These are phyloP conservation scores for Trichosporon sp. DNA, from an alignment of 1,284 basidiomycete genomes.

Conservation along the genomic window DNA sequence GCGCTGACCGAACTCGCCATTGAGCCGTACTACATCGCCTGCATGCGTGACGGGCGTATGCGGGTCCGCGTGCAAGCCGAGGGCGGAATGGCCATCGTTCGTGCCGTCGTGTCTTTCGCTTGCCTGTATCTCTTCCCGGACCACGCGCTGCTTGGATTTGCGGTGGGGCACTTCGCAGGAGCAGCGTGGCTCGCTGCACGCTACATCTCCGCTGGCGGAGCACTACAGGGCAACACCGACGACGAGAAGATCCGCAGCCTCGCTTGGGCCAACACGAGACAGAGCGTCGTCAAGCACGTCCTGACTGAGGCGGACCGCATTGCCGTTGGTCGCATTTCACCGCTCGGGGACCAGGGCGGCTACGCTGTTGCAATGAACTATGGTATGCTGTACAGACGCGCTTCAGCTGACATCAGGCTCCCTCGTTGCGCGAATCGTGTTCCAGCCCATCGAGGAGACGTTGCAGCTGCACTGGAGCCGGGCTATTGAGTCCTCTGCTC, in stretches of 20 bases:
- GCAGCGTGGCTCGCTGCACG: slow-evolving; percentile 58
- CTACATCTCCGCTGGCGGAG: slow-evolving; percentile 48
- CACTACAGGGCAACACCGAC: neutral
- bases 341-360: slow-evolving; percentile 82
- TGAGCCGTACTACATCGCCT: slow-evolving; percentile 80
- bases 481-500: slow-evolving; percentile 42
- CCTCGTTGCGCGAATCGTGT: slow-evolving; percentile 81
- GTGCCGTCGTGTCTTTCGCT: slow-evolving; percentile 70
- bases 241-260: slow-evolving; percentile 34
- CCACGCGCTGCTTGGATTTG: slow-evolving; percentile 75
- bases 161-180: slow-evolving; percentile 75
- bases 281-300: slow-evolving; percentile 79
- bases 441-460: slow-evolving; percentile 91
- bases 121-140: slow-evolving; percentile 58
- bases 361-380: slow-evolving; percentile 95
- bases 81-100: slow-evolving; percentile 74
- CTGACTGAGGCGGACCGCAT: slow-evolving; percentile 95
- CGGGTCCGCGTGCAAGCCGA: slow-evolving; percentile 75
- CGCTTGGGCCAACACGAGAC: slow-evolving; percentile 66
- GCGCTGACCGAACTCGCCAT: slow-evolving; percentile 74
- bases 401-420: slow-evolving; percentile 65
- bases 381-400: slow-evolving; percentile 60
- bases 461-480: slow-evolving; percentile 83
- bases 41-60: slow-evolving; percentile 67
- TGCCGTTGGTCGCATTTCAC: slow-evolving; percentile 77